phyloP scores from a whole-genome alignment of 345 rosid genomes.

The Linum trigynum region DNA sequence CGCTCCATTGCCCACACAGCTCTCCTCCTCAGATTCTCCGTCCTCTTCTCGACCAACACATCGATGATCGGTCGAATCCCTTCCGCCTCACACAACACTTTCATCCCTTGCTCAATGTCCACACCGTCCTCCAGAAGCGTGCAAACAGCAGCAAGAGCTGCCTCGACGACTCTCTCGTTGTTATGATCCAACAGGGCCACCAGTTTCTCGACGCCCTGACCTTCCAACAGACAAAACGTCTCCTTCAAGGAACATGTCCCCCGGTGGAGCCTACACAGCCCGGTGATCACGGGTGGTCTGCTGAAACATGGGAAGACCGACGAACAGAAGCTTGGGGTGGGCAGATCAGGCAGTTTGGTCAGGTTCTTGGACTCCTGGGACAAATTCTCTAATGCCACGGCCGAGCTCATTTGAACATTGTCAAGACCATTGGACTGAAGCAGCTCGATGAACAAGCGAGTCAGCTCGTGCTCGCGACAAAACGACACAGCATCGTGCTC shows the following conservation, averaged over 20 bases:
- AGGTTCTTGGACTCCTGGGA: conserved; percentile 70
- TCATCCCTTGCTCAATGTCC: conserved; percentile 61
- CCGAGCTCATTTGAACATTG: conserved; percentile 70
- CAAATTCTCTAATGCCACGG: conserved; percentile 80
- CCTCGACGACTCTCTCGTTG: conserved; percentile 80
- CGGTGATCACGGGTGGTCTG: conserved; percentile 53
- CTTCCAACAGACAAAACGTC: conserved; percentile 79
- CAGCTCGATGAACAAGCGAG: conserved; percentile 58
- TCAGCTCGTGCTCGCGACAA: conserved; percentile 56
- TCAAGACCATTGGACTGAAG: conserved; percentile 69
- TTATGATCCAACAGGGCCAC: conserved; percentile 86
- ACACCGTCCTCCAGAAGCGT: conserved; percentile 75
- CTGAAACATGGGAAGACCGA: conserved; percentile 63
- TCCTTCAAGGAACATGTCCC: conserved; percentile 75
- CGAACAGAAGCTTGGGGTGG: conserved; percentile 45
- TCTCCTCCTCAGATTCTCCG: conserved; percentile 58
- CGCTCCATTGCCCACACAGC: conserved; percentile 91
- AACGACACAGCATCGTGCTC: conserved; percentile 54
- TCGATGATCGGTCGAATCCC: conserved; percentile 60
- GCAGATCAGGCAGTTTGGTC: conserved; percentile 66
- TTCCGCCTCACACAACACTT: conserved; percentile 49
- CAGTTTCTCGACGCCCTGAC: conserved; percentile 70
- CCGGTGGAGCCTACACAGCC: conserved; percentile 66
- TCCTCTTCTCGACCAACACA: conserved; percentile 58
- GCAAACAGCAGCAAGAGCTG: conserved; percentile 83